phyloP scores from a whole-genome alignment of 2,329 filamentous ascomycete species.

The Curvularia spicifera region DNA sequence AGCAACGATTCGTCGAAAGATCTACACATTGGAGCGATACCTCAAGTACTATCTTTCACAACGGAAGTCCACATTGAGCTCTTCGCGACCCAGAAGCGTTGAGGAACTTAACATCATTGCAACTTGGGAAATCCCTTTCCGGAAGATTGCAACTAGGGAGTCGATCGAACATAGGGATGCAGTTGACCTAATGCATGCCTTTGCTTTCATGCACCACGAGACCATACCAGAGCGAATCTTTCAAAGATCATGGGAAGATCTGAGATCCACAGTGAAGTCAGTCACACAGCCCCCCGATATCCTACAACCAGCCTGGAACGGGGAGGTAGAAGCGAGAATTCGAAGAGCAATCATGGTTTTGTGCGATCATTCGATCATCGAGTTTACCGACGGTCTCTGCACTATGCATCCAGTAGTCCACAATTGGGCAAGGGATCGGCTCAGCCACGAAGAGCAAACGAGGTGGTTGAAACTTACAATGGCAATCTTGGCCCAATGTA shows the following conservation, averaged over 20 bases:
- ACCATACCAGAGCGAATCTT: constrained; percentile 34
- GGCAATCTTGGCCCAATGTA: constrained; percentile 30
- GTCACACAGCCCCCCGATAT: background rate
- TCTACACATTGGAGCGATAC: constrained; percentile 33
- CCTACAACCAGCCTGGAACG: background rate
- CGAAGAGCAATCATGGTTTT: constrained; percentile 21
- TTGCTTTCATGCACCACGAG: constrained; percentile 43
- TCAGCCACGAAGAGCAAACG: constrained; percentile 26
- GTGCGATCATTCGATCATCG: constrained; percentile 34
- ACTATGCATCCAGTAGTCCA: constrained; percentile 46
- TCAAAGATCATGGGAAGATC: constrained; percentile 15
- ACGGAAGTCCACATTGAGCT: constrained; percentile 23
- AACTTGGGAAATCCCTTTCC: constrained; percentile 11
- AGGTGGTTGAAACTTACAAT: constrained; percentile 38
- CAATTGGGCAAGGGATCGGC: constrained; percentile 42
- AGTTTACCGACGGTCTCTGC: constrained; percentile 29
- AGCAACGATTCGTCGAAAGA: constrained; percentile 29
- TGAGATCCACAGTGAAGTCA: background rate
- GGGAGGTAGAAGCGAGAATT: constrained; percentile 15
- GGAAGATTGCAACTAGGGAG: constrained; percentile 24
- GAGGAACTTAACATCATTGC: background rate
- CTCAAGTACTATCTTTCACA: constrained; percentile 29
- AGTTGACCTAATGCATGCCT: constrained; percentile 42
- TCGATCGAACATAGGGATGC: constrained; percentile 35
- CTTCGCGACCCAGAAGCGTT: constrained; percentile 11